Base-by-base conservation (phyloP, 2,329 filamentous ascomycete genomes). In the Ceratocystis variospora region DNA sequence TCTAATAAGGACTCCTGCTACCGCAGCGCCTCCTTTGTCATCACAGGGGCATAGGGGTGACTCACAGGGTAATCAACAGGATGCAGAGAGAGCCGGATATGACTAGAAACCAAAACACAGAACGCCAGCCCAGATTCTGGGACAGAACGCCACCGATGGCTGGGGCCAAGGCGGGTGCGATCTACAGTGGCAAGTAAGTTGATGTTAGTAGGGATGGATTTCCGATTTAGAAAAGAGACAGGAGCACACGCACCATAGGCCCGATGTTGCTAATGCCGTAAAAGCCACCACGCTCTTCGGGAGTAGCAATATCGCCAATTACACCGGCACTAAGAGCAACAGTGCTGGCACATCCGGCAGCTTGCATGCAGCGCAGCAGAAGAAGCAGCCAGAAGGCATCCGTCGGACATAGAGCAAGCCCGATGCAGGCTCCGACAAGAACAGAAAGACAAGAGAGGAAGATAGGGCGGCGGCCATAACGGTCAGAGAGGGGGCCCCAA, bases 31-130 rank as follows among this genome's bases (percentile, higher is more conserved):
- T 50, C 12, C 12, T 41, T 41, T 41, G 37, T 3, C 10, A 15
- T 12, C 1, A 12, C 7, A 19, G 22, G 5, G 53, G n/a, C 17
- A 22, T 1, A 50, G 10, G 48, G 4, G 31, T 5, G 17, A 59
- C 65, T 41, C 33, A 66, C 66, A 72, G 50, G 2, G 75, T 64
- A 45, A 77, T 74, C 2, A 75, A 71, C 1, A 75, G 44, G 31
- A 77, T 70, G 64, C 74, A 77, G 1, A 71, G 71, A 0, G 73
- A 77, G 0, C 76, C 72, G 62, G 79, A 73, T 22, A 83, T 80
- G 37, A 77, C 73, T 3, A 83, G 73, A 67, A 82, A 80, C 79
- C 80, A 83, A 69, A 83, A 83, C 5, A 83, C 77, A 1, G 75
- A 74, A 48, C 76, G 73, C 80, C 80, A 83, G 0, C 80, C 80